Base-by-base conservation (phyloP, 116 monocot genomes). In the Iris pallida region DNA sequence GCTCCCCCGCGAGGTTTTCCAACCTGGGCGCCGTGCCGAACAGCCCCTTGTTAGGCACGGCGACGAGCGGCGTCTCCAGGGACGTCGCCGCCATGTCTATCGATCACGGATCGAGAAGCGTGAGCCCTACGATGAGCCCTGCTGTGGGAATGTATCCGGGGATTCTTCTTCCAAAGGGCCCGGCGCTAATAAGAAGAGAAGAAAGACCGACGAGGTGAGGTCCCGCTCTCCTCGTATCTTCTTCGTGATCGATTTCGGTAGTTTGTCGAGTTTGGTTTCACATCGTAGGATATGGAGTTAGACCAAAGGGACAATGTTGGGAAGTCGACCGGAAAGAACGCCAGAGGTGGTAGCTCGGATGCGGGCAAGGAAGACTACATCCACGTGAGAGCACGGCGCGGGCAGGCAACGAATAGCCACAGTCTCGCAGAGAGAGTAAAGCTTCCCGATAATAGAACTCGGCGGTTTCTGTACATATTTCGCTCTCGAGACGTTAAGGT, bases 1-100 rank as follows among this genome's bases (percentile, higher is more conserved):
- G 88, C 12, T 87, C 96, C 0, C n/a, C n/a, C 30, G 89, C 92
- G 40, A 84, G 83, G 72, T 83, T 87, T 42, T 89, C 96, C 0
- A 85, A 81, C 83, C 89, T 92, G 45, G 63, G 59, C 53, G 80
- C 75, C 9, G 74, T 66, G 42, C 72, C 55, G 20, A 71, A 83
- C 55, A 47, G 73, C 13, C 66, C 59, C 2, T 30, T 30, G 45
- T 73, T 20, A 20, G 0, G 13, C 6, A 42, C 17, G 14, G 13
- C 16, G 20, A 62, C 20, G 51, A 62, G 8, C 5, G 71, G 53
- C 13, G 61, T 1, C 6, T 16, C 30, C 3, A 30, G 42, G 1
- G 53, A 45, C 44, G 53, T 53, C 54, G 53, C 45, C 45, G 55
- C 73, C 17, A 56, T 48, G 55, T 20, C 45, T 45, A 20, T 65